Conservation (phyloP, 2,329 filamentous ascomycete species). For the Pleoardoris graminearum region DNA sequence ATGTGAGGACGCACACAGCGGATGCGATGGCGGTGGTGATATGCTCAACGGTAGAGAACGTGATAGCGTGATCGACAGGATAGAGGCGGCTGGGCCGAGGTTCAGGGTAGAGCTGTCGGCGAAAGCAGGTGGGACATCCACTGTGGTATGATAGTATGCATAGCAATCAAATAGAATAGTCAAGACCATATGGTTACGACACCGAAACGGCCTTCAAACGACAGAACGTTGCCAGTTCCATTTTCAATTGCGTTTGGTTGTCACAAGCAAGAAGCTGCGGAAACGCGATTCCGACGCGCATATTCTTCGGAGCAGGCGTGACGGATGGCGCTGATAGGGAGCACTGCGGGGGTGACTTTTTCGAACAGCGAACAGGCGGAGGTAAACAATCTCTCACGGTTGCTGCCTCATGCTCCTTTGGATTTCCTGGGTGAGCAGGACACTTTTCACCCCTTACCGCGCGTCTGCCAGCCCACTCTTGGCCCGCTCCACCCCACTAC, state of each 20-base stretch:
- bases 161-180: neutral
- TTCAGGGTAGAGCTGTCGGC: conserved; percentile 17
- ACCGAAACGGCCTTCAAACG: no score
- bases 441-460: neutral
- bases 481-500: neutral
- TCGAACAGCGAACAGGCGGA: neutral
- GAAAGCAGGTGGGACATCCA: neutral
- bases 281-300: conserved; percentile 11
- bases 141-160: no score
- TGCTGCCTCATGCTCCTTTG: conserved; percentile 10
- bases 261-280: neutral
- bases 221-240: no score
- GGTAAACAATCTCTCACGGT: conserved; percentile 18
- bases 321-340: conserved; percentile 19
- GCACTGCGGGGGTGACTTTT: conserved; percentile 29
- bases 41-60: conserved; percentile 1
- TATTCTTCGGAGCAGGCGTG: conserved; percentile 16
- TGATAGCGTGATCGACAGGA: conserved; percentile 26
- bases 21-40: neutral
- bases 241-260: no score
- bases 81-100: conserved; percentile 34
- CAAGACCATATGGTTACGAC: no score
- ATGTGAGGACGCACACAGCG: neutral
- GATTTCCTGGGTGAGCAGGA: conserved; percentile 39
- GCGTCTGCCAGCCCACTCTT: neutral